These are phyloP conservation scores for Apophysomyces sp. DNA, from an alignment of 371 early-diverging fungal genomes.

Conservation along the genomic window DNA sequence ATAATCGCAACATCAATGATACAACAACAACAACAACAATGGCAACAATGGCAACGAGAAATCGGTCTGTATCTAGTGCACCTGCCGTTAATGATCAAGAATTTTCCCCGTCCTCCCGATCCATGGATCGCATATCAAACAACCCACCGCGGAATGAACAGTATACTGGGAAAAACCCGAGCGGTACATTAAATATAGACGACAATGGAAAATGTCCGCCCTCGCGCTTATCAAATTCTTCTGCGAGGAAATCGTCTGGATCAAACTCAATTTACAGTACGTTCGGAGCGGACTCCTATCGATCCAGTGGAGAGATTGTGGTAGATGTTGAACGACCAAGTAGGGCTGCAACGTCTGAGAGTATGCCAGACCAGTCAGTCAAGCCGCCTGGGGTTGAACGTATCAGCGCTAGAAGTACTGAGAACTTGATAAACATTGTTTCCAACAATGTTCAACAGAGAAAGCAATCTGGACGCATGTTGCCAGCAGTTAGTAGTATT, in stretches of 20 bases:
- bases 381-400: not conserved
- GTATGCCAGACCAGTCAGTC: not conserved
- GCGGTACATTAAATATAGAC: not conserved
- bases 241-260: conserved; percentile 33
- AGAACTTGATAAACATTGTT: not conserved
- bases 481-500: not conserved
- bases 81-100: not conserved
- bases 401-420: not conserved
- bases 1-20: not conserved
- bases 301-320: conserved; percentile 7
- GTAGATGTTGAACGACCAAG: not conserved
- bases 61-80: no score
- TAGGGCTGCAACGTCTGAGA: not conserved
- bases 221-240: conserved; percentile 26
- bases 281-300: conserved; percentile 24
- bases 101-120: not conserved
- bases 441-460: conserved; percentile 20
- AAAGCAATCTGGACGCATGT: not conserved
- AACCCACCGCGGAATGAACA: not conserved
- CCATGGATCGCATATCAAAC: not conserved
- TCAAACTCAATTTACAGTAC: conserved; percentile 41
- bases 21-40: not conserved
- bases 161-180: not conserved
- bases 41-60: not conserved
- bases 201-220: conserved; percentile 1